phyloP scores from a whole-genome alignment of 2,329 filamentous ascomycete genomes.

The Exutisphaerella laricina region DNA sequence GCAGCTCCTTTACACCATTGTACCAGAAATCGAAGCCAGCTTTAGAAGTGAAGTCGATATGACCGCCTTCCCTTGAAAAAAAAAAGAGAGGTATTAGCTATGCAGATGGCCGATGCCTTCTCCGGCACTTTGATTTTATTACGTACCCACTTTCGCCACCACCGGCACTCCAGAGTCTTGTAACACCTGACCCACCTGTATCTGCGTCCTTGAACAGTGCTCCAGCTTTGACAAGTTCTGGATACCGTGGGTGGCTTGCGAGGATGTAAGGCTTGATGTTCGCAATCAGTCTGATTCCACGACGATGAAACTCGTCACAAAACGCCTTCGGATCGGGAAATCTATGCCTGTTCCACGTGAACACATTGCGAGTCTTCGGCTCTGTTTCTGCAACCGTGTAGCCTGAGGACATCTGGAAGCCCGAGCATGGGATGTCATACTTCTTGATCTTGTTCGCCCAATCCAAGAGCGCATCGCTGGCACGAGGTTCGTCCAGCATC shows the following conservation, averaged over 20 bases:
- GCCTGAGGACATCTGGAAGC: conserved; percentile 66
- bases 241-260: conserved; percentile 60
- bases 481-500: conserved; percentile 52
- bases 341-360: conserved; percentile 64
- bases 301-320: conserved; percentile 55
- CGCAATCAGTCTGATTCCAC: conserved; percentile 62
- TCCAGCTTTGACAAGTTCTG: conserved; percentile 52
- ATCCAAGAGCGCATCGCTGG: conserved; percentile 53
- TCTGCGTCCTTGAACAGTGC: conserved; percentile 59
- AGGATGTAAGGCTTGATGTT: conserved; percentile 72
- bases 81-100: too few species aligned
- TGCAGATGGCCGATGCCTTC: too few species aligned
- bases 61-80: conserved; percentile 62
- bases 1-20: conserved; percentile 58
- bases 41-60: conserved; percentile 67
- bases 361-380: conserved; percentile 66
- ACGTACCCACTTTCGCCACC: conserved; percentile 66
- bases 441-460: conserved; percentile 58
- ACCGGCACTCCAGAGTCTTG: conserved; percentile 66
- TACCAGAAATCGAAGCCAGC: conserved; percentile 68
- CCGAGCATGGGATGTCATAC: conserved; percentile 64
- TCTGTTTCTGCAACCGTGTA: conserved; percentile 63
- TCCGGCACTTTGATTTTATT: too few species aligned
- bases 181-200: conserved; percentile 46
- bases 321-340: conserved; percentile 64